A percentile compares a stretch with the other conserved stretches of the same genome.
These are phyloP conservation scores for Chrysoporthe cubensis DNA, from an alignment of 2,329 filamentous ascomycete species.

Conservation along the genomic window DNA sequence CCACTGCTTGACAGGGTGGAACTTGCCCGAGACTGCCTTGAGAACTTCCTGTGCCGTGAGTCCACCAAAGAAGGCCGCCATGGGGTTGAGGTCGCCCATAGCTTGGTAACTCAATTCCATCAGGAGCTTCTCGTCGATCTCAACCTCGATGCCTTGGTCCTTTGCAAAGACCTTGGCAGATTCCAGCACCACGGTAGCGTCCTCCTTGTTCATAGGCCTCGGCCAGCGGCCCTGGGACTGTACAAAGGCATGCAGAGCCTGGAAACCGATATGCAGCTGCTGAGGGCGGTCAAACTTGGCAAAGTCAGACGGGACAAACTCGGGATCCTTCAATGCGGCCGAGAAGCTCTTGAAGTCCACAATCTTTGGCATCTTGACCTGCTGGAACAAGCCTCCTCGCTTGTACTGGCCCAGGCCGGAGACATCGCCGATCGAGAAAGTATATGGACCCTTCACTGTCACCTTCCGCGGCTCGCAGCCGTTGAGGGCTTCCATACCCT, in stretches of 20 bases:
- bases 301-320: conserved; percentile 90
- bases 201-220: conserved; percentile 79
- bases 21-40: conserved; percentile 97
- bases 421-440: conserved; percentile 95
- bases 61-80: conserved; percentile 95
- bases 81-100: conserved; percentile 83
- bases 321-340: conserved; percentile 80
- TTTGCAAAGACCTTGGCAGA: conserved; percentile 75
- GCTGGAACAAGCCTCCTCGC: conserved; percentile 85
- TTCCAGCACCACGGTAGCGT: conserved; percentile 77
- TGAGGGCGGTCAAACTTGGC: conserved; percentile 96
- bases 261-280: conserved; percentile 89
- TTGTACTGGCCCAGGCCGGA: conserved; percentile 84
- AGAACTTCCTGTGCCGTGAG: conserved; percentile 92
- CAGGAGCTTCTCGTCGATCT: conserved; percentile 90
- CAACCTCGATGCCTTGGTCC: conserved; percentile 76
- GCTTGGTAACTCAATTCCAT: conserved; percentile 95
- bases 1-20: conserved; percentile 93
- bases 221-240: conserved; percentile 77
- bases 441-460: conserved; percentile 93
- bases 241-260: conserved; percentile 86
- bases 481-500: conserved; percentile 91
- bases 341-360: conserved; percentile 85
- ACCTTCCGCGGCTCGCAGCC: conserved; percentile 84
- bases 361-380: conserved; percentile 98